Base-by-base conservation (phyloP, 352 stramenopile species). In the Phytophthora idaei region DNA sequence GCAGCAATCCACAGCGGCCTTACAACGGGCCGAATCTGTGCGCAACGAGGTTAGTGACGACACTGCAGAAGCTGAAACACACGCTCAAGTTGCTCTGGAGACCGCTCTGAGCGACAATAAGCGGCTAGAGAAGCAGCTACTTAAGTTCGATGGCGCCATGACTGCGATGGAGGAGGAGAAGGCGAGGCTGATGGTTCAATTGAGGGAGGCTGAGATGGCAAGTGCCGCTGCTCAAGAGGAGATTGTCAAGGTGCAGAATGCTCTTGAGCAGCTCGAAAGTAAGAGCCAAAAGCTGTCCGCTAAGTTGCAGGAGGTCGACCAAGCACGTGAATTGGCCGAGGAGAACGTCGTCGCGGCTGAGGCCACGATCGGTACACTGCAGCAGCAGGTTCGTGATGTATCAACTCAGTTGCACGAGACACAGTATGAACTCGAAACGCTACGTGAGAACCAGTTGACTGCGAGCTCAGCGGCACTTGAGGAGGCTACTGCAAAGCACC, bases 311-410 rank as follows among this genome's bases (percentile, higher is more conserved):
- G 62, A 48, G 27, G 72, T 51, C 1, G 71, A 77, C 37, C 56
- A 74, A 36, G 77, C 71, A 6, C 71, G 74, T 31, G 65, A 78
- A 15, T 48, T 45, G 4, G 71, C 76, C 5, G 63, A 77, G 21
- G 50, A 71, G 28, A 74, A 72, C 44, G 59, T 70, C 17, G 53
- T 72, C 0, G 51, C 49, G 3, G 71, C 77, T 12, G 71, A 83
- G 55, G 47, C 64, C 6, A 83, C 77, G 11, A 78, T 85, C 64
- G 56, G 45, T 15, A 55, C 85, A n/a, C 57, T 91, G 31, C 78
- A 84, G 28, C 68, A 83, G 44, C 77, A 91, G 45, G 78, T 90
- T 29, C 77, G 74, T 11, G 78, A 90, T 53, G 79, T 91, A 31
- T 87, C 83, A 11, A 71, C 65, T 25, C 80, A 87, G 46, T 44